Conservation (phyloP, 1,284 basidiomycete genomes). For the Leccinum colubrinum region DNA sequence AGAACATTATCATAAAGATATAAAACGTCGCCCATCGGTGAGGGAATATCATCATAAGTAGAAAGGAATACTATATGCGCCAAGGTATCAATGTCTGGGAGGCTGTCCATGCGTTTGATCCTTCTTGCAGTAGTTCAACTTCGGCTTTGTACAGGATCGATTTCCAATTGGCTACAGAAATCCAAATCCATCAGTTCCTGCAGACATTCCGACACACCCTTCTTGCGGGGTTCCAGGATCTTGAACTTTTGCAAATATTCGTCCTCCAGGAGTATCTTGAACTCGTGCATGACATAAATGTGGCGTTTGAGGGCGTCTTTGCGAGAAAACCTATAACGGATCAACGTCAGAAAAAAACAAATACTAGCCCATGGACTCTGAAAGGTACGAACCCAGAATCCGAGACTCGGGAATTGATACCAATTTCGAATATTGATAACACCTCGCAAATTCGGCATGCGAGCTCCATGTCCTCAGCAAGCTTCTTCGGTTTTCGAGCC, state of each 20-base stretch:
- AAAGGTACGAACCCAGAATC: not conserved
- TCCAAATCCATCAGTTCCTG: not conserved
- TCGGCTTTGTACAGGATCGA: not conserved
- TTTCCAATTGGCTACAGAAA: not conserved
- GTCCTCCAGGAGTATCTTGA: not conserved
- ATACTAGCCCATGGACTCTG: not conserved
- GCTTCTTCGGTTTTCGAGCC: no score
- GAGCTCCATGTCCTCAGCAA: no score
- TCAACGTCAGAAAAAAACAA: not conserved
- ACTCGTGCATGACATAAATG: not conserved
- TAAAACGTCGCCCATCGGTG: not conserved
- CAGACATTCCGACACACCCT: not conserved
- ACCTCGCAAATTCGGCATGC: no score
- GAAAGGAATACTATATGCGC: not conserved
- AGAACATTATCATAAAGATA: not conserved
- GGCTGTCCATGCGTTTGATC: not conserved
- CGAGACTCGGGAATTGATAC: not conserved
- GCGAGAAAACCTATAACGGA: not conserved
- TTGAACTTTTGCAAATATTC: not conserved
- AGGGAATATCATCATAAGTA: not conserved
- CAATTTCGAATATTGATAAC: no score
- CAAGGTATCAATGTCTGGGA: no score
- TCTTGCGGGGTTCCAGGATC: not conserved
- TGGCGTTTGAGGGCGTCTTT: not conserved
- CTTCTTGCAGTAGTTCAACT: not conserved